Evolutionary conservation across 208 protist species (phyloP), one percentile per base, ranked within the genome.

Genomic region (Tritrichomonas foetus): DNA sequence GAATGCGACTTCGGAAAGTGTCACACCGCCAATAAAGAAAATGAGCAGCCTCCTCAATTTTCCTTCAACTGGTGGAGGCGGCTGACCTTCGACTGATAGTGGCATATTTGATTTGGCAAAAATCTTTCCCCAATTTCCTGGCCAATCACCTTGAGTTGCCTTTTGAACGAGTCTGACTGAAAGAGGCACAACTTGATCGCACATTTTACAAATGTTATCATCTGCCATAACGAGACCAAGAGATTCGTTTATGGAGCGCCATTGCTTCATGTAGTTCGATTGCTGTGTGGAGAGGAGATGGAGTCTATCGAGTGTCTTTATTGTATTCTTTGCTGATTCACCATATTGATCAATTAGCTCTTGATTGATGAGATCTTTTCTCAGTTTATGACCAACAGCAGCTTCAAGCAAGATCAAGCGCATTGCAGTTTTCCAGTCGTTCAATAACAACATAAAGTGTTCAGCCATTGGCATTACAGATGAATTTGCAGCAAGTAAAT

Each of bases 21-120:
- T 57, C 1, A 89, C 78, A 11, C 78, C 78, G 9, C 78, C 78
- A 36, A 89, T 57, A 61, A 89, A 89, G 47, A 89, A 89, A 2
- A 89, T 33, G 5, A 89, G 57, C 9, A 89, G 5, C 13, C 47
- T 44, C 5, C 47, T 53, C 27, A n/a, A 33, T 89, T 89, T 33
- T 36, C 30, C 78, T 33, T 53, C 27, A 39, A 39, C 78, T n/a
- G n/a, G 5, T 89, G 0, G 0, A 39, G 47, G 47, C 20, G 33
- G 33, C 16, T 53, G 3, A 27, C 78, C 78, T 20, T 13, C 39
- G 3, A 57, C 47, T 2, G 47, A 39, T 2, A 89, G 1, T 82
- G 30, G 13, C 0, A 50, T 9, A 30, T 1, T 14, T 30, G 74
- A 16, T 16, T 25, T 16, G 2, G 33, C 25, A n/a, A 53, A 0